A percentile compares a stretch with the other conserved stretches of the same genome.
Conservation (phyloP, 1,284 basidiomycete genomes). For the Trametes hirsuta region DNA sequence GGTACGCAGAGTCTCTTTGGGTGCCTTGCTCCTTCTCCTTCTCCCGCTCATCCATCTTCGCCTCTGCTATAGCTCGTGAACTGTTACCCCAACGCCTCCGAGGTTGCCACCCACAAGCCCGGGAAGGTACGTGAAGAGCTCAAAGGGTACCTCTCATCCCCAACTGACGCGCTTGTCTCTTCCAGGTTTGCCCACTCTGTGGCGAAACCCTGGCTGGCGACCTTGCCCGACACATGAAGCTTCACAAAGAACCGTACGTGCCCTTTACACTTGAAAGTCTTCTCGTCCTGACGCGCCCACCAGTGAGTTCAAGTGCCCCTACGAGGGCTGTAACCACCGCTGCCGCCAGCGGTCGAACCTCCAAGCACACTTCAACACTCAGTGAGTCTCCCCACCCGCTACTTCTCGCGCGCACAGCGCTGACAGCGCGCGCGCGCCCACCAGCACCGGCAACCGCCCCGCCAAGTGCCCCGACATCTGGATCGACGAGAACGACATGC, state of each 20-base stretch:
- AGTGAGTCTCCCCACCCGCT: not conserved
- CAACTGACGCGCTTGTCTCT: no score
- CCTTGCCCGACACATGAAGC: no score
- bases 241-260: not conserved
- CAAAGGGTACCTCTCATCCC: no score
- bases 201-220: not conserved
- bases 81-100: no score
- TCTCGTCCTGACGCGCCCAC: not conserved
- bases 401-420: not conserved
- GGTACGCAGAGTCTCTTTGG: not conserved
- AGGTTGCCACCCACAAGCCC: no score
- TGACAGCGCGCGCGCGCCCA: not conserved
- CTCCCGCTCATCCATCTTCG: not conserved
- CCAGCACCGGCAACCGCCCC: not conserved
- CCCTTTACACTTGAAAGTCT: not conserved
- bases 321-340: not conserved
- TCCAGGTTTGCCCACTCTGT: not conserved
- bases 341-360: not conserved
- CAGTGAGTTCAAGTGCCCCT: not conserved
- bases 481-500: not conserved
- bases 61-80: no score
- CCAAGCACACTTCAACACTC: not conserved
- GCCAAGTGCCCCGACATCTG: not conserved
- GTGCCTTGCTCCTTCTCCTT: not conserved
- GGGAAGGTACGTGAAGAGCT: no score